Base-by-base conservation (phyloP, 805 yeast species). In the Grigorovia jiainica region DNA sequence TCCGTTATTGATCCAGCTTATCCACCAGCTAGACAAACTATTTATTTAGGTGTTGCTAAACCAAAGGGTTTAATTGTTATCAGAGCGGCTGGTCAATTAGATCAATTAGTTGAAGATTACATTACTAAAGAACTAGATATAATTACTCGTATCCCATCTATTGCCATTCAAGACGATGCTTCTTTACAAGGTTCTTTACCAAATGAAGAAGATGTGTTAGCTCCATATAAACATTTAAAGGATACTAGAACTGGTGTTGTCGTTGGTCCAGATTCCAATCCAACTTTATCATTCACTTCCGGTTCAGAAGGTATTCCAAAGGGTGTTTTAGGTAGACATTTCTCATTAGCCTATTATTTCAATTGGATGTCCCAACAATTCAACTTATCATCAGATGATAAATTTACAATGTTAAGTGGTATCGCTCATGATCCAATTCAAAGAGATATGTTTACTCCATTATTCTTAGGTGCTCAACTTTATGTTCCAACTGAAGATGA, bases 391-490 rank as follows among this genome's bases (percentile, higher is more conserved):
- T 82, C 75, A 42, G 73, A 78, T 29, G 98, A 94, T 63, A 82
- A 72, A 57, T 92, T 92, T 69, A 92, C 99, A 17, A 92, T 92
- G 99, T 73, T 92, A 47, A 84, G 95, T 7, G 99, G 99, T 57
- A 92, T 92, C 61, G 99, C 99, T 0, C 99, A 92, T 62, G 99
- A 92, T 65, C 99, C 99, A 10, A 90, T 92, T 48, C 99, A 92
- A 70, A 82, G 99, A 71, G 99, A 92, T 65, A 92, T 92, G 83
- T 92, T 92, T 64, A 92, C 99, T 7, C 99, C 99, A 18, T 72
- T 92, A 48, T 92, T 92, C 63, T 68, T 92, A 48, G 99, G 99
- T 49, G 98, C 98, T 16, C 84, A 81, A 52, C 70, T 92, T 43
- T 72, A 86, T 48, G 94, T 92, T 24, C 99, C 99, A 40, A 89